Conservation (phyloP, 257 asterid genomes). For the Forsythia suspensa region DNA sequence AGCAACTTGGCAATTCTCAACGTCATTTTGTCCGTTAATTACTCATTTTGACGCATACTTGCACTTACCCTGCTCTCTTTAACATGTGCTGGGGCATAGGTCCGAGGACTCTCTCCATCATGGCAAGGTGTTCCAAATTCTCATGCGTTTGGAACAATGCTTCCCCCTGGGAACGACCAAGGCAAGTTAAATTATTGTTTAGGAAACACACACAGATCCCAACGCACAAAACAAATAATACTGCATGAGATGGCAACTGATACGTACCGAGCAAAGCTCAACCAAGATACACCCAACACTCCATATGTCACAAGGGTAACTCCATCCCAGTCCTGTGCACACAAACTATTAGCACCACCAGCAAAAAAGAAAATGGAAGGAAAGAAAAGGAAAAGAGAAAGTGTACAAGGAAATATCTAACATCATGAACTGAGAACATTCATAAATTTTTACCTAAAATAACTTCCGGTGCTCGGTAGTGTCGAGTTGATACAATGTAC, state of each 20-base stretch:
- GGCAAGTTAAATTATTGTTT: not conserved
- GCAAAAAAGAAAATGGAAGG: not conserved
- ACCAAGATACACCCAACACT: conserved; percentile 54
- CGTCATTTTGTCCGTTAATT: not conserved
- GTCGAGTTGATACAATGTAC: conserved; percentile 46
- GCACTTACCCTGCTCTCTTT: conserved; percentile 43
- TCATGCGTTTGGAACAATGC: conserved; percentile 55
- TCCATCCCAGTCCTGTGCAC: conserved; percentile 50
- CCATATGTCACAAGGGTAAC: conserved; percentile 54
- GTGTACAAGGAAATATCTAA: not conserved
- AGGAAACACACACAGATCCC: not conserved
- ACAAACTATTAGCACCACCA: not conserved
- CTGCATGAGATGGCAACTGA: not conserved
- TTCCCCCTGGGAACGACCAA: conserved; percentile 31
- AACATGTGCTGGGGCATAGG: conserved; percentile 42
- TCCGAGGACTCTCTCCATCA: conserved; percentile 59
- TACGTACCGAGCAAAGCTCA: conserved; percentile 49
- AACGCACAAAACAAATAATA: not conserved
- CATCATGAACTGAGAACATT: not conserved
- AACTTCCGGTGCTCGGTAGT: conserved; percentile 58
- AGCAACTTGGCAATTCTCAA: not conserved
- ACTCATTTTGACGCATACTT: not conserved
- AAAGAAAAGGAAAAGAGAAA: too few relatives aligned
- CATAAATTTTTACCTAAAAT: conserved; percentile 35
- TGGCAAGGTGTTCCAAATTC: conserved; percentile 52